Base-by-base conservation (phyloP, 257 asterid genomes). In the Lycium ferocissimum region DNA sequence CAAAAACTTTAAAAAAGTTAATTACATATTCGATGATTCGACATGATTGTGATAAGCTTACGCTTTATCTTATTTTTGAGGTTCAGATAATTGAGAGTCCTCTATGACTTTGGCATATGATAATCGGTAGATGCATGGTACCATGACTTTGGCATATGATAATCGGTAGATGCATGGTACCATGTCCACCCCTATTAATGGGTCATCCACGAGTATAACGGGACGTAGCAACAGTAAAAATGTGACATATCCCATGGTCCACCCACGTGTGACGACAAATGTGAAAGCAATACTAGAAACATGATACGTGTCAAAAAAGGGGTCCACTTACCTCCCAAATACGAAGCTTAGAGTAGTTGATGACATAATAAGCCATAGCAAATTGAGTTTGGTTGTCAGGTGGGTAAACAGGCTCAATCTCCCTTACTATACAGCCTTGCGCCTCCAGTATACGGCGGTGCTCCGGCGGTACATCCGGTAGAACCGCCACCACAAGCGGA, bases 321-420 rank as follows among this genome's bases (percentile, higher is more conserved):
- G 17, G 18, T 2, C 58, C 18, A 0, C 26, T 49, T 75, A 91
- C 94, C 92, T 91, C 90, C 94, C 94, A 91, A 2, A 91, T 89
- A 49, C 94, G 91, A 14, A 91, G 91, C 84, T 91, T 91, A 37
- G 91, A 89, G 86, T 91, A 91, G 76, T 91, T 91, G 81, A 91
- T 89, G 83, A 88, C 90, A 79, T 88, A 91, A 83, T 91, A 91
- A 22, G 91, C 89, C 92, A 90, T 90, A 2, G 92, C 92, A 54
- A 90, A 90, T 75, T 85, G 87, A 15, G 90, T 89, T 49, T 89
- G 92, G 9, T 88, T 89, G 38, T 89, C 89, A 61, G 92, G 92
- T 37, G 94, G 94, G 87, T 84, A 88, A 0, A 90, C 90, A 0
- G 91, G 88, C 67, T 88, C 88, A 12, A 91, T 91, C 86, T 91